Percentiles rank a stretch among this genome's conserved stretches.
phyloP scores from a whole-genome alignment of 2,329 filamentous ascomycete species.

The Scedosporium dehoogii region DNA sequence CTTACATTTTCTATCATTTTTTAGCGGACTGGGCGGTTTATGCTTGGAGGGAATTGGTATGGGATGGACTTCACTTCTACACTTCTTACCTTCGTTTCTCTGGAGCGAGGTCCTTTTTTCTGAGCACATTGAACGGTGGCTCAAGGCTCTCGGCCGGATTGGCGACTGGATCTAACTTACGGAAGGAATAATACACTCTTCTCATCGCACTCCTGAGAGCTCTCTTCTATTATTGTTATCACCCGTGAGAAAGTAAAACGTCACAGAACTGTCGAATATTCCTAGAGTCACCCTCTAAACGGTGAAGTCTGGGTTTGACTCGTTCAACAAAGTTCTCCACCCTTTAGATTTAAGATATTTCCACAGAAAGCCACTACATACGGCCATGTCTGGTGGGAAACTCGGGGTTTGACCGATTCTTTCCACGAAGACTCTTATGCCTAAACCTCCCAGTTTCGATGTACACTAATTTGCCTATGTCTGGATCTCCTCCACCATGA shows the following conservation, averaged over 20 bases:
- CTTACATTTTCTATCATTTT: not conserved
- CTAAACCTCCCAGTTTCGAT: too few species aligned
- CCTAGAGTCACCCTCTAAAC: not conserved
- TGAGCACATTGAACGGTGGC: constrained; percentile 7
- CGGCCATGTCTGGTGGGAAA: not conserved
- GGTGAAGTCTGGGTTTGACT: too few species aligned
- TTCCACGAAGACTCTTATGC: too few species aligned
- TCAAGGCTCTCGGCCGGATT: not conserved
- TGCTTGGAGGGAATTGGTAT: not conserved
- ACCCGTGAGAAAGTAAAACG: not conserved
- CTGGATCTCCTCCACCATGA: not conserved
- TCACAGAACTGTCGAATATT: not conserved
- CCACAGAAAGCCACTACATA: not conserved
- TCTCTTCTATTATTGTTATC: not conserved
- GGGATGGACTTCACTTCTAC: not conserved
- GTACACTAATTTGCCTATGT: too few species aligned
- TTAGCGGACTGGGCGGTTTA: not conserved
- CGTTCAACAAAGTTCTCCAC: too few species aligned
- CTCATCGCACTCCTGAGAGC: not conserved
- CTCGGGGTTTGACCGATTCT: too few species aligned
- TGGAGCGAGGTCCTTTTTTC: constrained; percentile 9
- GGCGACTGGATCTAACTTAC: not conserved
- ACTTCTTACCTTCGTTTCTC: constrained; percentile 10
- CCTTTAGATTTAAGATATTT: too few species aligned
- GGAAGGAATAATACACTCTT: not conserved